Evolutionary conservation across 345 rosid genomes (phyloP), one percentile per base, ranked within the genome.

Genomic region (Lepidium aucheri): DNA sequence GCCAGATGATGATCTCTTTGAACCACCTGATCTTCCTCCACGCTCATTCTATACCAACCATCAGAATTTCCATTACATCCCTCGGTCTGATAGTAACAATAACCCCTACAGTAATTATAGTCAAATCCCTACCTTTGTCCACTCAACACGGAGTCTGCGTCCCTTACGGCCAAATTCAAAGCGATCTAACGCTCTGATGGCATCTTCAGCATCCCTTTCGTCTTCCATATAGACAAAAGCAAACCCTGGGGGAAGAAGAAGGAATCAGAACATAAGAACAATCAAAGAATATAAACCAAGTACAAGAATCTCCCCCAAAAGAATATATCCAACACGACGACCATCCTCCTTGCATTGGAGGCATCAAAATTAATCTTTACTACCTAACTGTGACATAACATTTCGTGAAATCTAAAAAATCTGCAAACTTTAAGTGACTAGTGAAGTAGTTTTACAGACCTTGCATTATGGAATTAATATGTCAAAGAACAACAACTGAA

Each of bases 121-220:
- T 47, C 12, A 13, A 16, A 24, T 42, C 41, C 2, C 57, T 42
- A 90, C 98, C 87, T 88, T 93, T n/a, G 96, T 93, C 98, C 98
- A 93, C 73, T 93, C 97, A 47, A 88, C 98, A 70, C 89, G 90
- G 58, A 93, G 98, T 74, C 89, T 90, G 43, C 97, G 94, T 38
- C 98, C 97, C 77, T 88, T 88, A 11, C 85, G 87, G 45, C 98
- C 98, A 68, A 82, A 90, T 45, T 93, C 98, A 26, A 72, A 60
- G 41, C 85, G 81, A 43, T 93, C 96, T 66, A 93, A 96, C 39
- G 86, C 96, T 51, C 95, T 84, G 49, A 93, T 90, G n/a, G 98
- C 98, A 84, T 93, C 91, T 58, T 90, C 96, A 53, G 94, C 98
- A 82, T 93, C 97, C 70, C 90, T 90, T 77, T 93, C 96, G 70